Evolutionary conservation across 2,329 filamentous ascomycete genomes (phyloP).

Genomic region (Nemania sp.): DNA sequence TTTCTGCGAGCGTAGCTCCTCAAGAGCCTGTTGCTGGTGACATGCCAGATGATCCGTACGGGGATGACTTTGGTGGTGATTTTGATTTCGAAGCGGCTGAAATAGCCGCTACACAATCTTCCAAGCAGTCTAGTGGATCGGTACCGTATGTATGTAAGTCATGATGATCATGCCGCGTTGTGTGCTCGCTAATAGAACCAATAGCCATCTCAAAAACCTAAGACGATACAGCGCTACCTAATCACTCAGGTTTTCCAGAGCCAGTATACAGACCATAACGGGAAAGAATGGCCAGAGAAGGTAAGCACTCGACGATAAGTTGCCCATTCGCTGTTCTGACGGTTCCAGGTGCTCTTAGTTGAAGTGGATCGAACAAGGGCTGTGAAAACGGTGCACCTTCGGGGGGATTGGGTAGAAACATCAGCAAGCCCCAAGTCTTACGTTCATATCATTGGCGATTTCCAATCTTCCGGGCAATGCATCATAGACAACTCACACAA

Average conservation of each 20-base stretch:
- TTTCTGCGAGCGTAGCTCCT: constrained; percentile 15
- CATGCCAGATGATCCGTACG: constrained; percentile 55
- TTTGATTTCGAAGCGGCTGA: constrained; percentile 80
- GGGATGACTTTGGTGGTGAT: constrained; percentile 74
- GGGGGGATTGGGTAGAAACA: constrained; percentile 86
- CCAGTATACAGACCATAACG: constrained; percentile 67
- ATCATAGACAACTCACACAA: constrained; percentile 81
- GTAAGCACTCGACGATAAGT: constrained; percentile 50
- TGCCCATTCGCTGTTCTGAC: constrained; percentile 23
- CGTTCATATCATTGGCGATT: constrained; percentile 84
- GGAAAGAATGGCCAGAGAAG: constrained; percentile 69
- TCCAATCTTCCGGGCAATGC: constrained; percentile 71
- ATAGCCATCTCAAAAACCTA: constrained; percentile 69
- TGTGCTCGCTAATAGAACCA: constrained; percentile 64
- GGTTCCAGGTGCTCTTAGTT: constrained; percentile 74
- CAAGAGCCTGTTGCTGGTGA: constrained; percentile 39
- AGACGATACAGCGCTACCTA: constrained; percentile 84
- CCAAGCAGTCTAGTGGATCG: constrained; percentile 39
- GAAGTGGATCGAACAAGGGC: constrained; percentile 74
- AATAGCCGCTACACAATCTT: constrained; percentile 72
- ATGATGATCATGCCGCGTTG: constrained; percentile 33
- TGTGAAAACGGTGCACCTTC: constrained; percentile 72
- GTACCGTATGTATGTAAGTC: constrained; percentile 59
- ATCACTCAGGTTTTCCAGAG: constrained; percentile 74
- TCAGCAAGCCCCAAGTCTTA: constrained; percentile 74